Evolutionary conservation across 1,139 yeast species (phyloP).

Genomic region (Scheffersomyces insectosa): DNA sequence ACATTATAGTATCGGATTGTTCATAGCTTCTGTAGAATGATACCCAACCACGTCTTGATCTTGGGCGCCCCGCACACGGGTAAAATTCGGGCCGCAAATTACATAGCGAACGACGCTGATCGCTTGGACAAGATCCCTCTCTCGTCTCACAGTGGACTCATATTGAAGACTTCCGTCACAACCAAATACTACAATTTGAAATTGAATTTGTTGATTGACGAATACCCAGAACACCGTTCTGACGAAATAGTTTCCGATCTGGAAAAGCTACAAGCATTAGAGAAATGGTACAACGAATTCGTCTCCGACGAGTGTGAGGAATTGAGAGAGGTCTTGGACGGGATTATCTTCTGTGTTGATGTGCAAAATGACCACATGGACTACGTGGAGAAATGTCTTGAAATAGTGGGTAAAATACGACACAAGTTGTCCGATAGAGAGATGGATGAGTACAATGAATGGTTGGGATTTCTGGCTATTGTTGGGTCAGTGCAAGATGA

Average conservation of each 20-base stretch:
- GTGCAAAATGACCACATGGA: constrained; percentile 15
- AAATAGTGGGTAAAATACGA: constrained; percentile 16
- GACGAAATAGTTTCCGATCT: constrained; percentile 4
- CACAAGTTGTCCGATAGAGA: constrained; percentile 6
- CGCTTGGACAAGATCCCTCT: constrained; percentile 8
- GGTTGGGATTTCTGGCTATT: constrained; percentile 28
- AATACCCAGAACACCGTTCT: constrained; percentile 29
- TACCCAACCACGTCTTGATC: constrained; percentile 35
- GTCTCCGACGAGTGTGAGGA: constrained; percentile 31
- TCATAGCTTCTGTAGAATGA: constrained; percentile 7
- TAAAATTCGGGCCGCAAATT: constrained; percentile 30
- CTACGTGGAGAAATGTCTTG: constrained; percentile 18
- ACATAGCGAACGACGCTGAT: constrained; percentile 10
- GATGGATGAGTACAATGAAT: constrained; percentile 10
- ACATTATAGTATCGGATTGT: too few relatives aligned
- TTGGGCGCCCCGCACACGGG: constrained; percentile 43
- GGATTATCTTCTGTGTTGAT: constrained; percentile 37
- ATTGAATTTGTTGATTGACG: constrained; percentile 40
- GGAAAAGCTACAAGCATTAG: constrained; percentile 15
- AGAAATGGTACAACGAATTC: constrained; percentile 35
- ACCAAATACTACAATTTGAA: constrained; percentile 36
- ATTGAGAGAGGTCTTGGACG: constrained; percentile 39
- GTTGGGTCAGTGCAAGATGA: constrained; percentile 19
- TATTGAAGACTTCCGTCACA: constrained; percentile 25
- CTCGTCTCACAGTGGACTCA: constrained; percentile 38